These are phyloP conservation scores for Lodderomyces parapsilosis DNA, from an alignment of 1,139 yeast species.

Conservation along the genomic window DNA sequence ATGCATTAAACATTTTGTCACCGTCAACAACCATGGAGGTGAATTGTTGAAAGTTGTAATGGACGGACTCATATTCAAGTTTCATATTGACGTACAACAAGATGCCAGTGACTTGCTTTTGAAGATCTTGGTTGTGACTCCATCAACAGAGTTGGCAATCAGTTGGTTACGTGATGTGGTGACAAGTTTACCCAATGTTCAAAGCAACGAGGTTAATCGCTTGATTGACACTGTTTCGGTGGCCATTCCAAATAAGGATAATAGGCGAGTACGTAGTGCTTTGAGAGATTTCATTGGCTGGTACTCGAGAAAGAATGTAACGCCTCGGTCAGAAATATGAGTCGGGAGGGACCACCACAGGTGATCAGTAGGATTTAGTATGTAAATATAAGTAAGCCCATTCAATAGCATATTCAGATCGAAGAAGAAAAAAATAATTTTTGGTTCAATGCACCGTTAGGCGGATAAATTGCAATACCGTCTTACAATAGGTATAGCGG, in stretches of 20 bases:
- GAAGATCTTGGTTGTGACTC: constrained; percentile 59
- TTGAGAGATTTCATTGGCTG: constrained; percentile 76
- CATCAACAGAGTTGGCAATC: constrained; percentile 40
- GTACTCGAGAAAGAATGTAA: constrained; percentile 77
- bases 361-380: background rate
- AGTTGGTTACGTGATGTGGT: constrained; percentile 64
- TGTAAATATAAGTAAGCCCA: background rate
- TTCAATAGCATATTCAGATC: no score
- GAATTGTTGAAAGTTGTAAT: constrained; percentile 54
- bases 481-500: no score
- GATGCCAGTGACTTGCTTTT: constrained; percentile 78
- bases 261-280: constrained; percentile 67
- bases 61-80: constrained; percentile 67
- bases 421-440: no score
- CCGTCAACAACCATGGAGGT: constrained; percentile 55
- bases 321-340: constrained; percentile 40
- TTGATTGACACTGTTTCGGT: constrained; percentile 54
- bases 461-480: no score
- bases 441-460: no score
- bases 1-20: constrained; percentile 44
- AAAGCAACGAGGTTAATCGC: constrained; percentile 62
- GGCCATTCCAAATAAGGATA: constrained; percentile 70
- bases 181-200: constrained; percentile 59
- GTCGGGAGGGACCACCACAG: background rate
- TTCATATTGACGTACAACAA: constrained; percentile 66